Evolutionary conservation across 73 alveolate genomes (phyloP).

Genomic region (Diophrys appendiculata): DNA sequence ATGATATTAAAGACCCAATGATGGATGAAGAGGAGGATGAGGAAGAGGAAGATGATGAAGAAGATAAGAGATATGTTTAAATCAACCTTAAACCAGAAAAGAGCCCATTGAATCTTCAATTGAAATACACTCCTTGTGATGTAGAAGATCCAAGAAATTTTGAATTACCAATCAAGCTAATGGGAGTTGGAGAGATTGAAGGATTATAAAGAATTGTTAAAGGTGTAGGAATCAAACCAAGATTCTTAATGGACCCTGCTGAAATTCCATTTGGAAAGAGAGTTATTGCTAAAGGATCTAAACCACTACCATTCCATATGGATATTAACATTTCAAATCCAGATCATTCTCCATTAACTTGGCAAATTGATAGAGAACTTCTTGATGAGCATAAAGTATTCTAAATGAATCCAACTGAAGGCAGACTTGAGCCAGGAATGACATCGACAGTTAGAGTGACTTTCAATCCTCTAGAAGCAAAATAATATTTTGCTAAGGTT

Average conservation of each 20-base stretch:
- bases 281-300: conserved; percentile 82
- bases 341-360: conserved; percentile 71
- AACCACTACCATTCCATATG: conserved; percentile 77
- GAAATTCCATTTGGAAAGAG: conserved; percentile 78
- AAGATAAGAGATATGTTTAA: conserved; percentile 76
- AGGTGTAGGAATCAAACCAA: conserved; percentile 93
- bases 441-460: conserved; percentile 89
- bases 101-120: conserved; percentile 58
- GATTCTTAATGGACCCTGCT: conserved; percentile 82
- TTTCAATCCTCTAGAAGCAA: conserved; percentile 94
- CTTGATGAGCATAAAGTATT: conserved; percentile 73
- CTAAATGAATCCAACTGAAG: conserved; percentile 85
- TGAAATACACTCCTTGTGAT: conserved; percentile 86
- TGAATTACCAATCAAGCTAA: conserved; percentile 88
- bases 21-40: conserved; percentile 95
- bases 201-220: conserved; percentile 82
- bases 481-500: conserved; percentile 82
- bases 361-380: conserved; percentile 82
- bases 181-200: conserved; percentile 92
- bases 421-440: conserved; percentile 85
- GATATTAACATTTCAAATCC: conserved; percentile 87
- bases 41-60: conserved; percentile 93
- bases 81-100: conserved; percentile 68
- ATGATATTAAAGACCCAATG: conserved; percentile 72
- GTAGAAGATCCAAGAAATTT: conserved; percentile 84